A percentile compares a stretch with the other conserved stretches of the same genome.
Conservation (phyloP, 768 basidiomycete species). For the Hygrocybe punicea region DNA sequence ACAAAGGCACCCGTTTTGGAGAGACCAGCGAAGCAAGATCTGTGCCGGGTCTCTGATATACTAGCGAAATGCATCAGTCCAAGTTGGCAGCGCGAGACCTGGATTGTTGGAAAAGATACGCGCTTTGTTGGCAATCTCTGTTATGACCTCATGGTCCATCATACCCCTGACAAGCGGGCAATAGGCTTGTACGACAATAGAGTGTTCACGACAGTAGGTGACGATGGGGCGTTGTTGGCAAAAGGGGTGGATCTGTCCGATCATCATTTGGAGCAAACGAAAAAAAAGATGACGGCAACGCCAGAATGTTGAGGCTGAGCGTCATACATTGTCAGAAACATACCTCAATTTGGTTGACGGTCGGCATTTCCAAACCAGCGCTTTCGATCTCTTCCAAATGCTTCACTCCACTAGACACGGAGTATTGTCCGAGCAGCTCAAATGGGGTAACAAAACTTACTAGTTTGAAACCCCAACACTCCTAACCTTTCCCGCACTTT, state of each 20-base stretch:
- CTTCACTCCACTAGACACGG: constrained; percentile 52
- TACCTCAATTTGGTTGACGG: constrained; percentile 83
- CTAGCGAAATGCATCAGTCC: constrained; percentile 30
- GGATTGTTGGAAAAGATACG: neutral
- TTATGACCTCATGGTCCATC: constrained; percentile 53
- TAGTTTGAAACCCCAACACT: constrained; percentile 84
- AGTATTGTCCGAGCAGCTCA: neutral
- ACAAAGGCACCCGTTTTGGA: constrained; percentile 68
- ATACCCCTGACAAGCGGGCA: constrained; percentile 68
- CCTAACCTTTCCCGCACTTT: constrained; percentile 60
- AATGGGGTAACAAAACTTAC: constrained; percentile 38
- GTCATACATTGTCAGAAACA: constrained; percentile 7
- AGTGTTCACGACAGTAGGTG: constrained; percentile 60
- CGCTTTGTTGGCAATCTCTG: constrained; percentile 59
- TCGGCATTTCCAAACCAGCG: constrained; percentile 60
- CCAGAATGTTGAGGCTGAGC: too few species aligned
- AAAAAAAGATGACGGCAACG: too few species aligned
- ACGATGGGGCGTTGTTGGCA: constrained; percentile 82
- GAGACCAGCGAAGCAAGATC: constrained; percentile 83
- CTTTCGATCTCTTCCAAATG: constrained; percentile 72
- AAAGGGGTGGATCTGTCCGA: constrained; percentile 67
- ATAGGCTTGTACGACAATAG: constrained; percentile 69
- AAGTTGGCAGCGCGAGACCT: neutral
- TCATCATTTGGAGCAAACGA: neutral
- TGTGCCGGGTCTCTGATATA: constrained; percentile 66